Base-by-base conservation (phyloP, 805 yeast genomes). In the Isabelozyma pseudorhagii region DNA sequence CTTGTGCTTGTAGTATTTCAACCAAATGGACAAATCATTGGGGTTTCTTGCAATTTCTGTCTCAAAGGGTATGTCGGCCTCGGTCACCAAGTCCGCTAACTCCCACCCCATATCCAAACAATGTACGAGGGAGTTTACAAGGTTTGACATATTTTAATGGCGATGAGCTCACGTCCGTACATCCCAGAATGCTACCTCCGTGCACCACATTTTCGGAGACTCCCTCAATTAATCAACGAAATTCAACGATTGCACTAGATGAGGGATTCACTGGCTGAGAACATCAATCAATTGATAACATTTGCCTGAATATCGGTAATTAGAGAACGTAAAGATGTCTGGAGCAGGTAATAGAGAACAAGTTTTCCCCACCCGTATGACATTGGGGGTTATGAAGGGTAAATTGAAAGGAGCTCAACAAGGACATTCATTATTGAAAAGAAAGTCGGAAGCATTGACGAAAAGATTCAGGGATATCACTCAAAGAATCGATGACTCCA, bases 361-460 rank as follows among this genome's bases (percentile, higher is more conserved):
- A 66, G 98, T 92, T 43, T 92, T 92, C 70, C 97, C 98, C 34
- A 92, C 98, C 46, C 92, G 97, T 72, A 92, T 92, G 97, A 93
- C 98, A 51, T 81, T 93, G 58, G 91, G 96, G 45, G 69, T 89
- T 52, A 94, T 94, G 98, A 94, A 94, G 77, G 81, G 88, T 52
- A 94, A 94, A 71, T 82, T 94, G 66, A 93, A 92, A 72, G 99
- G 99, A 48, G 99, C 99, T 1, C 92, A 89, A 62, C 96, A 89
- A 64, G 99, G 99, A 38, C 96, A 94, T 68, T 88, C 96, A 13
- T 77, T 93, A 56, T 75, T 93, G 69, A 93, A 93, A 76, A 83
- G 98, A 71, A 93, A 93, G 69, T 91, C 97, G 5, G 99, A 93
- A 72, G 99, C 99, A 0, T 78, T 93, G 66, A 94, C 98, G 17